phyloP scores from a whole-genome alignment of 495 filamentous ascomycete genomes.

The Aspergillus hancockii region DNA sequence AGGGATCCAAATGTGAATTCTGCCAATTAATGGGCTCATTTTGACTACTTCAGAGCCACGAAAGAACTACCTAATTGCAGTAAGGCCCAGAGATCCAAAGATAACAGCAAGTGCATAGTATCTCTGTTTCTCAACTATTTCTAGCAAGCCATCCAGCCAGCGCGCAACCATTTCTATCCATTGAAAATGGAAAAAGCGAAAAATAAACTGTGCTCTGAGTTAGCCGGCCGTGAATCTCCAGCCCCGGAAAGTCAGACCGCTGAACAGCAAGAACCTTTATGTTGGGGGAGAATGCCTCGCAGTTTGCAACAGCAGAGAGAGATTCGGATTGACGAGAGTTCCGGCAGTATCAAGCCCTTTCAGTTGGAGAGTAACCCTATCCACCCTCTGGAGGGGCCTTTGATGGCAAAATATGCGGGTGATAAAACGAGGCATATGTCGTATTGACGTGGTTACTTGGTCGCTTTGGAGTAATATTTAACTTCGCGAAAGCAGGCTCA shows the following conservation, averaged over 20 bases:
- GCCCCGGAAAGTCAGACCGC: neutral
- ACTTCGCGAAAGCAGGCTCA: too few relatives aligned
- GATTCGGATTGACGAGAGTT: neutral
- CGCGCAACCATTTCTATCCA: neutral
- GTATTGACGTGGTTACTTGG: neutral
- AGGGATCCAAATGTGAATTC: neutral
- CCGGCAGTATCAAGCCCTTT: neutral
- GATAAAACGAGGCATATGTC: neutral
- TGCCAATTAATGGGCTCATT: neutral
- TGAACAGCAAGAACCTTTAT: neutral
- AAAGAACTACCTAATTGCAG: neutral
- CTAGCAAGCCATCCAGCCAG: neutral
- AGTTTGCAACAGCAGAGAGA: neutral
- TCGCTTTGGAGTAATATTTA: too few relatives aligned
- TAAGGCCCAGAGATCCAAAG: too few relatives aligned
- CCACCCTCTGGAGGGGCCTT: neutral
- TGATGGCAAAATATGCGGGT: neutral
- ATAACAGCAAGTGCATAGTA: too few relatives aligned
- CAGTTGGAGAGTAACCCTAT: neutral
- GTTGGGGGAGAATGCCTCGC: neutral
- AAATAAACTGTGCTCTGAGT: neutral
- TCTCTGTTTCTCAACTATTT: too few relatives aligned
- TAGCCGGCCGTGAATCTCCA: neutral
- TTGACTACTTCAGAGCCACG: neutral
- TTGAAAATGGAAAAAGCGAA: neutral